Conservation (phyloP, 176 grass and related monocot genomes). For the Alopecurus myosuroides region DNA sequence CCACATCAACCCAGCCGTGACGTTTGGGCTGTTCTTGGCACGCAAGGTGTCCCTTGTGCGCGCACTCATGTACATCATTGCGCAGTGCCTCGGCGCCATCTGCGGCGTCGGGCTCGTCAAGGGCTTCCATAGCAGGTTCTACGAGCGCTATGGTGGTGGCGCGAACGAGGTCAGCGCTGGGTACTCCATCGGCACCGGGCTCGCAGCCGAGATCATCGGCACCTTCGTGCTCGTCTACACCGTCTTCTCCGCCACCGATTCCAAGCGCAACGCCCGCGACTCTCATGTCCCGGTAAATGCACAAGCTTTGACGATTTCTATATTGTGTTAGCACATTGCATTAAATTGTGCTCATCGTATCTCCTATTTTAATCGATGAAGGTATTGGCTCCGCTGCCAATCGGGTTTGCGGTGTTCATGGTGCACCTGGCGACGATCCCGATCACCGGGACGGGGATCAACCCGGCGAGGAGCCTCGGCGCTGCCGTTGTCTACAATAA, state of each 20-base stretch:
- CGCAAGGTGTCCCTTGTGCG: conserved; percentile 72
- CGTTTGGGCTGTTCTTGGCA: conserved; percentile 74
- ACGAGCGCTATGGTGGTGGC: conserved; percentile 50
- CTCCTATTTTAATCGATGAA: not conserved
- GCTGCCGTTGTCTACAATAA: conserved; percentile 34
- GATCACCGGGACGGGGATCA: conserved; percentile 50
- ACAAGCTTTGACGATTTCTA: not conserved
- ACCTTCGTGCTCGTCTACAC: conserved; percentile 93
- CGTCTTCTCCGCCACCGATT: conserved; percentile 91
- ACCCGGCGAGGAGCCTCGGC: conserved; percentile 48
- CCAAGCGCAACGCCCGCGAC: conserved; percentile 78
- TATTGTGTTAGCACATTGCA: not conserved
- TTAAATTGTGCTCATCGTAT: not conserved
- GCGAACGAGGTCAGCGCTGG: conserved; percentile 62
- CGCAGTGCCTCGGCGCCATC: conserved; percentile 83
- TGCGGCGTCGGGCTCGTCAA: conserved; percentile 81
- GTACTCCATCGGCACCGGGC: conserved; percentile 58
- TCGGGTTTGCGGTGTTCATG: conserved; percentile 50
- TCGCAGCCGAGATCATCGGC: conserved; percentile 81
- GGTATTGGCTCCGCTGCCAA: conserved; percentile 46
- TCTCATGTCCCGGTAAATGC: conserved; percentile 61
- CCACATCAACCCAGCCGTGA: conserved; percentile 77
- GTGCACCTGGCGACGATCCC: conserved; percentile 51
- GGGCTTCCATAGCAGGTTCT: conserved; percentile 60
- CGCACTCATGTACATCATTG: conserved; percentile 81